Conservation (phyloP, 805 yeast species). For the Yarrowia keelungensis region DNA sequence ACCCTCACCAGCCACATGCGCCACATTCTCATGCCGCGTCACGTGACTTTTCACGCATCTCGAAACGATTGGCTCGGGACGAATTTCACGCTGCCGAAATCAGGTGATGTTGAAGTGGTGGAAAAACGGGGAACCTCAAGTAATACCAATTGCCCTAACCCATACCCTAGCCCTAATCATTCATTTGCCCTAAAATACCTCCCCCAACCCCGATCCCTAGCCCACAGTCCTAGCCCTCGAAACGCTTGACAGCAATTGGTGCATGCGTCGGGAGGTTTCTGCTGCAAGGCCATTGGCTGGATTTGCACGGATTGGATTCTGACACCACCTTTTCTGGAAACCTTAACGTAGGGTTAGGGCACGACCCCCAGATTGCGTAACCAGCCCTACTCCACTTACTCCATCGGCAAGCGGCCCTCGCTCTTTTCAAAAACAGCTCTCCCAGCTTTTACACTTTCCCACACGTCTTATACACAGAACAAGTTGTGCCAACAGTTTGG, state of each 20-base stretch:
- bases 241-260: slow-evolving; percentile 35
- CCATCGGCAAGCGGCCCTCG: slow-evolving; percentile 11
- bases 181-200: too few relatives aligned
- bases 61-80: slow-evolving; percentile 23
- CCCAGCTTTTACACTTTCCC: slow-evolving; percentile 38
- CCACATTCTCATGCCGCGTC: not conserved
- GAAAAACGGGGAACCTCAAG: too few relatives aligned
- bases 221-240: too few relatives aligned
- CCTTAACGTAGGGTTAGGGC: not conserved
- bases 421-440: slow-evolving; percentile 35
- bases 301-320: slow-evolving; percentile 17
- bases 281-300: slow-evolving; percentile 35
- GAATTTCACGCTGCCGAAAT: too few relatives aligned
- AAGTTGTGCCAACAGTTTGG: slow-evolving; percentile 38
- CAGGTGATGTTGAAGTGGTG: too few relatives aligned
- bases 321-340: slow-evolving; percentile 35
- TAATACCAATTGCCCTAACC: too few relatives aligned
- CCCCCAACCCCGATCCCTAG: too few relatives aligned
- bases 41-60: slow-evolving; percentile 9
- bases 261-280: slow-evolving; percentile 20
- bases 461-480: slow-evolving; percentile 38
- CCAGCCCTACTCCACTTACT: slow-evolving; percentile 14
- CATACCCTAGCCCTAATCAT: not conserved
- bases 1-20: slow-evolving; percentile 5
- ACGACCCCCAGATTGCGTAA: not conserved